phyloP scores from a whole-genome alignment of 805 yeast species.

The Suhomyces pyralidae region DNA sequence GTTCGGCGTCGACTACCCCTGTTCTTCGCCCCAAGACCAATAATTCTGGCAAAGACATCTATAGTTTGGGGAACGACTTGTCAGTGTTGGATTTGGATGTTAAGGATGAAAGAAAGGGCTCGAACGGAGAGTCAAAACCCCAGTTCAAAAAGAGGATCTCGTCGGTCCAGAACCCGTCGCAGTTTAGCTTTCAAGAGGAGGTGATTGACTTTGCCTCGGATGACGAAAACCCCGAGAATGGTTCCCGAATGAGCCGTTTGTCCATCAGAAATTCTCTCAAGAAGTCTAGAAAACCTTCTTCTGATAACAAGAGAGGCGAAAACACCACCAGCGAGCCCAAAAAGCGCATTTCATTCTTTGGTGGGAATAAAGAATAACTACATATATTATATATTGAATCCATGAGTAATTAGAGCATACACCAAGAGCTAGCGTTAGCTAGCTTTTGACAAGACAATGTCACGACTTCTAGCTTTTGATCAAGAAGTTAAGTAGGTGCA shows the following conservation, averaged over 20 bases:
- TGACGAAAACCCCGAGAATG: slow-evolving; percentile 38
- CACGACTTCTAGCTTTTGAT: too few species aligned
- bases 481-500: too few species aligned
- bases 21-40: slow-evolving; percentile 12
- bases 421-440: too few species aligned
- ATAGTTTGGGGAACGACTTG: slow-evolving; percentile 11
- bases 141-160: slow-evolving; percentile 33
- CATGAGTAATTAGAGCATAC: background rate
- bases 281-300: slow-evolving; percentile 20
- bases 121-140: slow-evolving; percentile 11
- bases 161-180: slow-evolving; percentile 26
- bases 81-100: slow-evolving; percentile 28
- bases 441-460: too few species aligned
- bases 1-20: slow-evolving; percentile 17
- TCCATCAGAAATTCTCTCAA: slow-evolving; percentile 39
- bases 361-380: slow-evolving; percentile 4
- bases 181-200: slow-evolving; percentile 38
- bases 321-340: slow-evolving; percentile 15
- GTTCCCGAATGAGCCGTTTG: slow-evolving; percentile 37
- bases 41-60: slow-evolving; percentile 1
- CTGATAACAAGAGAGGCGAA: slow-evolving; percentile 19
- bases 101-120: slow-evolving; percentile 13
- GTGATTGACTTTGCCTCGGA: slow-evolving; percentile 47
- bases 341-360: slow-evolving; percentile 25
- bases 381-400: background rate